A percentile compares a stretch with the other conserved stretches of the same genome.
These are phyloP conservation scores for Termitomyces sp. DNA, from an alignment of 768 basidiomycete genomes.

Conservation along the genomic window DNA sequence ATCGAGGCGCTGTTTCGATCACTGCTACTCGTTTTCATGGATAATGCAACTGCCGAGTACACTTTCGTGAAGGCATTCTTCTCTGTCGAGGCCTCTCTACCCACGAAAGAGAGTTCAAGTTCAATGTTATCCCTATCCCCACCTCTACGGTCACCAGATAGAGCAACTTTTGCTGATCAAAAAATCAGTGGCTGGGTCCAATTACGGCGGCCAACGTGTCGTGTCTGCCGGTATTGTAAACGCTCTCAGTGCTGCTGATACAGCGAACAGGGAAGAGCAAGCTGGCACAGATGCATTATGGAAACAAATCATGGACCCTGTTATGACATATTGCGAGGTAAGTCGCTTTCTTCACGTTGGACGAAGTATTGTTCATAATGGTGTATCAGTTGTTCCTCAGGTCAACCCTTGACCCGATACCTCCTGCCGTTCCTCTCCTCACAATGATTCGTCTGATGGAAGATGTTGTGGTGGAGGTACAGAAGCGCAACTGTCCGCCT, in stretches of 20 bases:
- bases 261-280: constrained; percentile 56
- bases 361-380: not conserved
- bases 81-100: constrained; percentile 32
- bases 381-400: constrained; percentile 59
- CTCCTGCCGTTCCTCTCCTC: constrained; percentile 73
- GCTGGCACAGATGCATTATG: constrained; percentile 64
- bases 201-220: constrained; percentile 37
- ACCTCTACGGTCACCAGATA: constrained; percentile 41
- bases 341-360: constrained; percentile 15
- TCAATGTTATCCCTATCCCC: constrained; percentile 37
- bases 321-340: constrained; percentile 81
- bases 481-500: constrained; percentile 74
- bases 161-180: constrained; percentile 34
- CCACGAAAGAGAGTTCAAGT: constrained; percentile 30
- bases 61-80: constrained; percentile 87
- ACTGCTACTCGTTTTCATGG: constrained; percentile 84
- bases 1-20: constrained; percentile 85
- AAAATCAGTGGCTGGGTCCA: constrained; percentile 48
- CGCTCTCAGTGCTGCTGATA: constrained; percentile 29
- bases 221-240: constrained; percentile 30
- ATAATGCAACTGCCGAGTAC: constrained; percentile 93
- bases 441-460: constrained; percentile 93
- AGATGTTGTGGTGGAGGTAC: constrained; percentile 68
- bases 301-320: constrained; percentile 93
- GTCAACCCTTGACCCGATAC: constrained; percentile 67